Evolutionary conservation across 2,329 filamentous ascomycete genomes (phyloP).

Genomic region (Pestalotiopsis sp.): DNA sequence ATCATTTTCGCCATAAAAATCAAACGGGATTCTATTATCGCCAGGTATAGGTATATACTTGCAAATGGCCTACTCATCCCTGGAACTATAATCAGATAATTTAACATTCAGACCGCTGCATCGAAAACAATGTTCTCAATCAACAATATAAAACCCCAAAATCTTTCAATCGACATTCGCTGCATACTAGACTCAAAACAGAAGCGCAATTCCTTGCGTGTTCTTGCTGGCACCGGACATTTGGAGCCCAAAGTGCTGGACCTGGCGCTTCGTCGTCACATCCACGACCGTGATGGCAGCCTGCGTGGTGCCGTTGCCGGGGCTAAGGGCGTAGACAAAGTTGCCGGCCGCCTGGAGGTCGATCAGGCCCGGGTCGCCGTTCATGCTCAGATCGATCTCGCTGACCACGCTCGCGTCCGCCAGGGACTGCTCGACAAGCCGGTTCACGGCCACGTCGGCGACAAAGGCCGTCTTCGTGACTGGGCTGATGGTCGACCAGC

Average conservation of each 20-base stretch:
- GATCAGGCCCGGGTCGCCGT: constrained; percentile 53
- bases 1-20: no score
- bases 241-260: constrained; percentile 4
- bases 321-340: constrained; percentile 58
- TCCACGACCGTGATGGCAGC: constrained; percentile 40
- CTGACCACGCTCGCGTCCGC: constrained; percentile 46
- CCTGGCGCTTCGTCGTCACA: constrained; percentile 3
- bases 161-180: no score
- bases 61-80: no score
- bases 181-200: no score
- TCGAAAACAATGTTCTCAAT: no score
- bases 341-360: constrained; percentile 53
- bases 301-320: constrained; percentile 46
- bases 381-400: constrained; percentile 41
- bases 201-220: background rate
- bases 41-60: no score
- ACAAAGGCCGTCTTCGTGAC: constrained; percentile 55
- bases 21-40: no score
- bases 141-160: no score
- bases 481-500: constrained; percentile 54
- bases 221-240: constrained; percentile 3
- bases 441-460: constrained; percentile 52
- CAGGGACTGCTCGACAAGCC: constrained; percentile 57
- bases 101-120: no score
- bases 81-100: no score